A percentile compares a stretch with the other conserved stretches of the same genome.
Conservation (phyloP, 2,329 filamentous ascomycete genomes). For the Calonectria honghensis region DNA sequence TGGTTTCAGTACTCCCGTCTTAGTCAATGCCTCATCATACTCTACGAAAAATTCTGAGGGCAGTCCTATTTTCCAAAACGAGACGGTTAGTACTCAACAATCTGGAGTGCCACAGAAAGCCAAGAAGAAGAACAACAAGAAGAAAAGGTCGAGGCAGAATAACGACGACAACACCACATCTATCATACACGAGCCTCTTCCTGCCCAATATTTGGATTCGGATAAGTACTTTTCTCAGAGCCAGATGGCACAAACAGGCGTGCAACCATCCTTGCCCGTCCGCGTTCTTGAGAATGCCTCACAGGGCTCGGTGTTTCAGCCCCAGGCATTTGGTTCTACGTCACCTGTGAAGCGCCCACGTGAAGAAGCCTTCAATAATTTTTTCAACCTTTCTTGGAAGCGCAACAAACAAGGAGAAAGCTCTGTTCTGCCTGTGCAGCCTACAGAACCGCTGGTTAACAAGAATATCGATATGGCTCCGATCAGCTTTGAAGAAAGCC, state of each 20-base stretch:
- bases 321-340: background rate
- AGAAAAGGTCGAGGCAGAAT: slow-evolving; percentile 49
- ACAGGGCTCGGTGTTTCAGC: background rate
- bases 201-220: background rate
- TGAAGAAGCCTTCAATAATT: slow-evolving; percentile 38
- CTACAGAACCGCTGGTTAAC: background rate
- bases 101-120: slow-evolving; percentile 32
- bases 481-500: slow-evolving; percentile 37
- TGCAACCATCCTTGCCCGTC: background rate
- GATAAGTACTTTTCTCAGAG: background rate
- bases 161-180: slow-evolving; percentile 12
- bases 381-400: slow-evolving; percentile 37
- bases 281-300: background rate
- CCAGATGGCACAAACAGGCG: background rate
- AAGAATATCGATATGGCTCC: slow-evolving; percentile 34
- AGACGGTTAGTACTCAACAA: background rate
- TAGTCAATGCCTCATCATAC: background rate
- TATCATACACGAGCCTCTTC: background rate
- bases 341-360: slow-evolving; percentile 43
- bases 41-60: background rate
- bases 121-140: slow-evolving; percentile 51
- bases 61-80: background rate
- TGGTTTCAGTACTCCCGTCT: slow-evolving; percentile 21
- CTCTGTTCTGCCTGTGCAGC: background rate
- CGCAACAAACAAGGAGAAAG: slow-evolving; percentile 40